Evolutionary conservation across 208 protist species (phyloP).

Genomic region (Crithidia sp.): DNA sequence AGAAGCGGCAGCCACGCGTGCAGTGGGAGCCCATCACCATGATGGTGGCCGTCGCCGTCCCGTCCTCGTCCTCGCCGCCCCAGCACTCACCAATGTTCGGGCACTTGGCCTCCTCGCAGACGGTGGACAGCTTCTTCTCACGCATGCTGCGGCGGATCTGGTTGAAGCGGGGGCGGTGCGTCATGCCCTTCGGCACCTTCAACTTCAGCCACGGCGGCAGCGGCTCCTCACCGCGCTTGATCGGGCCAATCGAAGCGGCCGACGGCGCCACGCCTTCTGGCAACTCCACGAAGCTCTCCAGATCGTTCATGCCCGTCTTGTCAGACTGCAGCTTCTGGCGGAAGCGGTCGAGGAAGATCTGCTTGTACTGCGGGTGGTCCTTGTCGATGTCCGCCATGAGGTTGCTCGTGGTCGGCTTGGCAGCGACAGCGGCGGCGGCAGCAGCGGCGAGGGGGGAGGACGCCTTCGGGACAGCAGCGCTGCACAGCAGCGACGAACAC

Average conservation of each 20-base stretch:
- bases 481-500: constrained; percentile 29
- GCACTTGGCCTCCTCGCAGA: constrained; percentile 97
- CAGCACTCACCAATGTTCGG: constrained; percentile 99
- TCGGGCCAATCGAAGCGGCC: constrained; percentile 72
- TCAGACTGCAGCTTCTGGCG: constrained; percentile 68
- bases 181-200: constrained; percentile 85
- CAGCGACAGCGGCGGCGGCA: constrained; percentile 14
- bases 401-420: constrained; percentile 5
- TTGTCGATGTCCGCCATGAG: constrained; percentile 46
- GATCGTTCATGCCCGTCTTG: constrained; percentile 69
- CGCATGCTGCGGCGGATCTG: constrained; percentile 80
- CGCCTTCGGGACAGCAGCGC: constrained; percentile 10
- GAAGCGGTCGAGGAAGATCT: constrained; percentile 84
- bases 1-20: constrained; percentile 98
- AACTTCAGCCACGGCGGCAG: constrained; percentile 93
- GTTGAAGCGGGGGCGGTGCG: constrained; percentile 83
- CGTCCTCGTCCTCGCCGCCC: constrained; percentile 89
- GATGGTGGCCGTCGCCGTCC: constrained; percentile 96
- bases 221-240: constrained; percentile 83
- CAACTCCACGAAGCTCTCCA: constrained; percentile 82
- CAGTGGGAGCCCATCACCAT: constrained; percentile 99
- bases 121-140: constrained; percentile 88
- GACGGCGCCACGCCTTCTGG: constrained; percentile 68
- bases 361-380: constrained; percentile 58
- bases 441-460: constrained; percentile 23